phyloP scores from a whole-genome alignment of 2,329 filamentous ascomycete species.

The Byssochlamys sp. region DNA sequence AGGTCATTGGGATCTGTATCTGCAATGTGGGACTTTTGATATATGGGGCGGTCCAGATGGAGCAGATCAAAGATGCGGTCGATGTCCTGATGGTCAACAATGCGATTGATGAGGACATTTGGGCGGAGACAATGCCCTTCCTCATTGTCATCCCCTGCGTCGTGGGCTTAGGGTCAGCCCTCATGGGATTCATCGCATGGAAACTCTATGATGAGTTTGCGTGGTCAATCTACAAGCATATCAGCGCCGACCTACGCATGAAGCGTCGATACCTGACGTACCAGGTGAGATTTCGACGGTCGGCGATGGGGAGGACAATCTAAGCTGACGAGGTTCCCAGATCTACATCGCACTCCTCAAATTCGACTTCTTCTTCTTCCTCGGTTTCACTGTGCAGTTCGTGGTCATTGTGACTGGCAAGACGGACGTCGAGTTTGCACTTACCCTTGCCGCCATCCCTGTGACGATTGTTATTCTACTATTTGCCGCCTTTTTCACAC shows the following conservation, averaged over 20 bases:
- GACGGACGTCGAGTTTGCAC: slow-evolving; percentile 64
- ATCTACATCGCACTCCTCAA: slow-evolving; percentile 96
- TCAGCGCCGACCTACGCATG: slow-evolving; percentile 91
- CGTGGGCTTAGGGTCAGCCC: slow-evolving; percentile 63
- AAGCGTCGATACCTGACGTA: slow-evolving; percentile 94
- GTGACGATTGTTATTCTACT: slow-evolving; percentile 83
- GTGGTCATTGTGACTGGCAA: slow-evolving; percentile 74
- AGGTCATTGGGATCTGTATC: slow-evolving; percentile 86
- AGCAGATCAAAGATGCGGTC: slow-evolving; percentile 75
- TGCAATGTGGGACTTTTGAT: slow-evolving; percentile 87
- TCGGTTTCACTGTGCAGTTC: slow-evolving; percentile 96
- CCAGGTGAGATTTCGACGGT: slow-evolving; percentile 60
- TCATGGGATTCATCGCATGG: slow-evolving; percentile 72
- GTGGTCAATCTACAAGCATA: slow-evolving; percentile 99
- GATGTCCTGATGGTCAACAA: slow-evolving; percentile 37
- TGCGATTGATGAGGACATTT: slow-evolving; percentile 49
- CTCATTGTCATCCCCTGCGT: slow-evolving; percentile 78
- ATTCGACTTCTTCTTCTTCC: slow-evolving; percentile 99
- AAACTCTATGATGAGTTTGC: slow-evolving; percentile 97
- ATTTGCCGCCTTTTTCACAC: slow-evolving; percentile 73
- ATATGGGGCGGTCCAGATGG: slow-evolving; percentile 85
- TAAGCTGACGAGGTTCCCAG: slow-evolving; percentile 39
- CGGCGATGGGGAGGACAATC: not conserved
- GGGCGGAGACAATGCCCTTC: slow-evolving; percentile 61
- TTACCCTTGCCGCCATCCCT: slow-evolving; percentile 83